Conservation (phyloP, 169 alveolate species). For the Plasmodium gaboni region DNA sequence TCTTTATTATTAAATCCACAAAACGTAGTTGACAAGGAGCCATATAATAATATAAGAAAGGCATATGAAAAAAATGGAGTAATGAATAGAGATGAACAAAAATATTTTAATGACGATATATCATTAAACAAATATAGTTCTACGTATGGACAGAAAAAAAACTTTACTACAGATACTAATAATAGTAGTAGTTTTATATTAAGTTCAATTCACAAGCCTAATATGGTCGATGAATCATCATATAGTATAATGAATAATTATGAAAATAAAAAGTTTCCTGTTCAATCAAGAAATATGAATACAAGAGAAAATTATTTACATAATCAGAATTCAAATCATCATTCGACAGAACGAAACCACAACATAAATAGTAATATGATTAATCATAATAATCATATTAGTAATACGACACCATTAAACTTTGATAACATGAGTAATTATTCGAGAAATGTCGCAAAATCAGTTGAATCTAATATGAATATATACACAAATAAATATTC, state of each 20-base stretch:
- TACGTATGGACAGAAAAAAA: conserved; percentile 15
- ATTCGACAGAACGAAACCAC: conserved; percentile 25
- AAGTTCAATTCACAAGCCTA: conserved; percentile 34
- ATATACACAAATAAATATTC: conserved; percentile 58
- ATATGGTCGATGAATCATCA: conserved; percentile 22
- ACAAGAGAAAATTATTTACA: conserved; percentile 13
- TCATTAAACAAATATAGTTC: conserved; percentile 51
- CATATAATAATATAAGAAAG: conserved; percentile 11
- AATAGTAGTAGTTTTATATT: conserved; percentile 55
- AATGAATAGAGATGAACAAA: conserved; percentile 8
- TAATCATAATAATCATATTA: too few relatives aligned
- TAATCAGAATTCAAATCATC: conserved; percentile 15
- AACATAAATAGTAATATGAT: neutral
- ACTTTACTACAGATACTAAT: conserved; percentile 44
- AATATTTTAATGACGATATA: conserved; percentile 13
- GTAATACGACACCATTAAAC: conserved; percentile 22
- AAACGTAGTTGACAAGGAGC: conserved; percentile 12
- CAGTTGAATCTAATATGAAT: conserved; percentile 46
- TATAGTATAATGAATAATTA: conserved; percentile 13
- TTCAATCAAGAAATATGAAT: conserved; percentile 15
- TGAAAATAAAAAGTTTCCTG: conserved; percentile 26
- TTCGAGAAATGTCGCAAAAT: conserved; percentile 38
- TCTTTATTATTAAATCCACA: conserved; percentile 36
- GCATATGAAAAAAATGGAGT: conserved; percentile 17
- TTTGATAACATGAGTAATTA: conserved; percentile 48